Base-by-base conservation (phyloP, 768 basidiomycete species). In the Kwoniella sp. region DNA sequence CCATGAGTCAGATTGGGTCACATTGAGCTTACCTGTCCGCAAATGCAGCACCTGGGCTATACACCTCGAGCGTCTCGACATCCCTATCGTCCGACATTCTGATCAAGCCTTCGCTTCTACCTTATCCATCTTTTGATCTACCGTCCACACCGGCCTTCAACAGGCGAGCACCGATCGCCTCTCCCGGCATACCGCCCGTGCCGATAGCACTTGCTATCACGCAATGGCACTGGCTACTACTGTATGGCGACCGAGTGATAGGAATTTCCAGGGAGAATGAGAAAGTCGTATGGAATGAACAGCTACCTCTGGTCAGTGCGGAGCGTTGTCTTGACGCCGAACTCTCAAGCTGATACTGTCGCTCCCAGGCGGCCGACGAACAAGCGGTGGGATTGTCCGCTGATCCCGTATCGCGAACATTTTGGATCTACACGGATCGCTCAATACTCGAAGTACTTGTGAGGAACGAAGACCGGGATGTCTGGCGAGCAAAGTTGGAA, bases 351-450 rank as follows among this genome's bases (percentile, higher is more conserved):
- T 54, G 50, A 36, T 19, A 44, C 3, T 44, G 40, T 44, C 55
- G 19, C 4, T 48, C 27, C 25, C 76, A 96, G 93, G 88, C 87
- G 85, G 83, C 86, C 6, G 86, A 85, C 26, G 92, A 95, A 73
- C 81, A 80, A 36, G 87, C 91, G 19, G 83, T 86, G 27, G 91
- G 89, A 0, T 81, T 97, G 30, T 86, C 88, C 5, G 85, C 89
- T 9, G 96, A 99, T 80, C 90, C 89, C 19, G 87, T 91, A 2
- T 86, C 89, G 9, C 88, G 86, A 79, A 98, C 95, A 15, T 94
- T 89, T 71, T 99, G 96, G 96, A 85, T 93, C 1, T 94, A 88
- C 76, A 94, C 94, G 0, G 88, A 91, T 68, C 86, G 88, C 65
- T 89, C 91, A 0, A 84, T 99, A 21, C 93, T 90, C 71, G 96